phyloP scores from a whole-genome alignment of 192 early-diverging fungal genomes.

The Anaeromyces robustus region DNA sequence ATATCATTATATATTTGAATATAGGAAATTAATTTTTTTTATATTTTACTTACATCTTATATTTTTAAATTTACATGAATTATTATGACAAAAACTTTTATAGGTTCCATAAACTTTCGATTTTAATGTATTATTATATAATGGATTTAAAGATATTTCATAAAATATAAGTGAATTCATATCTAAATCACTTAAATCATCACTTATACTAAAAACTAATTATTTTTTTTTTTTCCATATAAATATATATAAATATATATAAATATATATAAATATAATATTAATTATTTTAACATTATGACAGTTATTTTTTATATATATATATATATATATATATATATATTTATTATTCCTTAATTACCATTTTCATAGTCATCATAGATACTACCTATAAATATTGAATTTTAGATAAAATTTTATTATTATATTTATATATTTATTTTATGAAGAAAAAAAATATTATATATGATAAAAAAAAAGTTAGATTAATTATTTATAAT shows the following conservation, averaged over 20 bases:
- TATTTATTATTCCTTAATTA: not conserved
- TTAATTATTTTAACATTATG: too few relatives aligned
- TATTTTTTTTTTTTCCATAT: too few relatives aligned
- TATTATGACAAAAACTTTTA: not conserved
- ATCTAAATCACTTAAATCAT: not conserved
- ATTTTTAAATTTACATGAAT: not conserved
- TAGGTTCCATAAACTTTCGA: not conserved
- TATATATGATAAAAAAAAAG: too few relatives aligned
- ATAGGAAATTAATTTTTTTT: too few relatives aligned
- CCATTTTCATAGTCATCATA: not conserved
- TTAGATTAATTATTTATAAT: too few relatives aligned
- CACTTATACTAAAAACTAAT: not conserved
- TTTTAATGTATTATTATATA: not conserved
- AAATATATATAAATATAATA: too few relatives aligned
- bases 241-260: too few relatives aligned
- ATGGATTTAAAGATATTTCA: not conserved
- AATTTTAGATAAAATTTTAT: too few relatives aligned
- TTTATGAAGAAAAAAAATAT: too few relatives aligned
- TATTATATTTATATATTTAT: too few relatives aligned
- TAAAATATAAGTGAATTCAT: not conserved
- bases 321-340: not conserved
- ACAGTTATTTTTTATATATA: too few relatives aligned
- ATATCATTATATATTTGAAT: too few relatives aligned
- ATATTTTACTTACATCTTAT: not conserved
- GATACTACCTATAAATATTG: not conserved